phyloP scores from a whole-genome alignment of 108 stramenopile genomes.

The Fragilariopsis cylindrus region DNA sequence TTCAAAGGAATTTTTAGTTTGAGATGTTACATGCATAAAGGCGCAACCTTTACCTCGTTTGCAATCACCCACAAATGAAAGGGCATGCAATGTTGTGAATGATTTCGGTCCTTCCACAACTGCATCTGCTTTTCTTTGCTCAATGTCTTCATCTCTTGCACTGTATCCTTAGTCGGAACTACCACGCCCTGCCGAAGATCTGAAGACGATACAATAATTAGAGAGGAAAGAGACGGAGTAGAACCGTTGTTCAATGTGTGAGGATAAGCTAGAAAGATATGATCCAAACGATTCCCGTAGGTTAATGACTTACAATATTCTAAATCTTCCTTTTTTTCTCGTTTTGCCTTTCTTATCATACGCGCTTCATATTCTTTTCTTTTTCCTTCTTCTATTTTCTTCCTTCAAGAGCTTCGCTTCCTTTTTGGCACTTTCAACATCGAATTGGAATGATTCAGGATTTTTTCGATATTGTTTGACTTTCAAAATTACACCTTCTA shows the following conservation, averaged over 20 bases:
- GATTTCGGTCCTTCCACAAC: slow-evolving; percentile 76
- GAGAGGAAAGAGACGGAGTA: slow-evolving; percentile 5
- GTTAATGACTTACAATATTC: slow-evolving; percentile 34
- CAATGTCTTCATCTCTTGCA: slow-evolving; percentile 50
- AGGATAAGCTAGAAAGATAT: background rate
- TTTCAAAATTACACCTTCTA: slow-evolving; percentile 57
- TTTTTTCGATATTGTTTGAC: slow-evolving; percentile 51
- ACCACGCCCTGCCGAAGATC: slow-evolving; percentile 81
- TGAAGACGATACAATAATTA: background rate
- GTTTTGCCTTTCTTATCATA: slow-evolving; percentile 94
- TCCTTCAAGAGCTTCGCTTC: slow-evolving; percentile 75
- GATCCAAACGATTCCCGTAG: background rate
- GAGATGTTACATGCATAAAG: slow-evolving; percentile 81
- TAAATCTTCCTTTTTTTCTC: slow-evolving; percentile 70
- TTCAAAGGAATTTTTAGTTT: slow-evolving; percentile 46
- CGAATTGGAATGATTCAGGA: slow-evolving; percentile 73
- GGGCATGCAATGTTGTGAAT: slow-evolving; percentile 87
- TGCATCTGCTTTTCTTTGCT: slow-evolving; percentile 52
- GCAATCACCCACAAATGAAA: slow-evolving; percentile 76
- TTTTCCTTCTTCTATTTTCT: slow-evolving; percentile 78
- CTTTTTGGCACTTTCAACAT: slow-evolving; percentile 64
- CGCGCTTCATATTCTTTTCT: slow-evolving; percentile 86
- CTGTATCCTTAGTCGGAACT: slow-evolving; percentile 59
- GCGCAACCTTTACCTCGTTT: slow-evolving; percentile 81
- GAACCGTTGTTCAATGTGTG: background rate